A percentile compares a stretch with the other conserved stretches of the same genome.
Evolutionary conservation across 768 basidiomycete species (phyloP).

Genomic region (Wakefieldia striispora): DNA sequence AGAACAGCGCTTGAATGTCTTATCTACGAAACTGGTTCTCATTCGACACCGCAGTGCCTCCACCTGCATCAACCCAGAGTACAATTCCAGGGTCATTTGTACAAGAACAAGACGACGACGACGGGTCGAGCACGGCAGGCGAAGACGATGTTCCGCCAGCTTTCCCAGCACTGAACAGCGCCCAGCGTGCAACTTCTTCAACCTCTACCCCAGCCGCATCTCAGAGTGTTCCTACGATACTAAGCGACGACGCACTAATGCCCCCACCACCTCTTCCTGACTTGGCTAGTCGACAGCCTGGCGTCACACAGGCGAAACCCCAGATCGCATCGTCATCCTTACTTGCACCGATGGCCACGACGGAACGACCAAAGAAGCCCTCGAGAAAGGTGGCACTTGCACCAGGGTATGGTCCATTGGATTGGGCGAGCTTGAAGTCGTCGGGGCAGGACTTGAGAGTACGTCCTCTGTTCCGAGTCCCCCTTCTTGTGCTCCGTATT

Average conservation of each 20-base stretch:
- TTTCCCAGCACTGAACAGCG: conserved; percentile 71
- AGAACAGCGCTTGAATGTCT: too few relatives aligned
- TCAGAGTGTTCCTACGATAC: conserved; percentile 25
- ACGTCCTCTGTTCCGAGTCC: conserved; percentile 18
- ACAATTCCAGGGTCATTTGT: conserved; percentile 24
- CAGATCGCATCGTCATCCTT: conserved; percentile 9
- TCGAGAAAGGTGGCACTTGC: conserved; percentile 52
- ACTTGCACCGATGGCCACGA: conserved; percentile 1
- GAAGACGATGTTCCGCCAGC: conserved; percentile 64
- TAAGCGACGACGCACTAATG: conserved; percentile 27
- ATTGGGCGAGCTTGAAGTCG: conserved; percentile 88
- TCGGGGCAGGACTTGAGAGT: conserved; percentile 81
- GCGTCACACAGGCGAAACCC: conserved; percentile 24
- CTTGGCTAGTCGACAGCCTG: conserved; percentile 36
- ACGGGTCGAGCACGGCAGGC: conserved; percentile 40
- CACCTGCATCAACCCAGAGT: background rate
- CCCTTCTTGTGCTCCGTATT: too few relatives aligned
- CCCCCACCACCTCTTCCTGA: conserved; percentile 46
- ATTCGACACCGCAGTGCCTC: conserved; percentile 26
- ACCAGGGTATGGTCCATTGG: conserved; percentile 88
- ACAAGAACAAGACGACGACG: conserved; percentile 31
- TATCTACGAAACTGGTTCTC: conserved; percentile 61
- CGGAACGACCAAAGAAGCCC: conserved; percentile 1
- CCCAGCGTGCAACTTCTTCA: conserved; percentile 53
- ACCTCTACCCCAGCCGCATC: background rate